These are phyloP conservation scores for Leccinum pallidistipes DNA, from an alignment of 1,284 basidiomycete species.

Conservation along the genomic window DNA sequence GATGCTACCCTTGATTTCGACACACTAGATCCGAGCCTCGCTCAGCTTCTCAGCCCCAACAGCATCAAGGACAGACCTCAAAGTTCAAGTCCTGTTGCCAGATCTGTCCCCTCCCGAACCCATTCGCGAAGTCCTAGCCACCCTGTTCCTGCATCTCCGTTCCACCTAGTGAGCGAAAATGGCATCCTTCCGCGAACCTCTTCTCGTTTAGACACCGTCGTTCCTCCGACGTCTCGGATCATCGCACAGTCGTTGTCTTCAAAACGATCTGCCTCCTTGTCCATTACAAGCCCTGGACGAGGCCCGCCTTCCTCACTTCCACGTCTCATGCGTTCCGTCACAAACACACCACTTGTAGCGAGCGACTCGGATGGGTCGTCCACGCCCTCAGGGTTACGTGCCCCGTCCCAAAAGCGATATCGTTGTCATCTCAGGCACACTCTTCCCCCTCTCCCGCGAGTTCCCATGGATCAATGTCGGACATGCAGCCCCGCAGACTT, in stretches of 20 bases:
- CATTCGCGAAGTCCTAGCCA: constrained; percentile 25
- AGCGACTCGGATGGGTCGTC: constrained; percentile 15
- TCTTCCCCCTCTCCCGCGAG: constrained; percentile 37
- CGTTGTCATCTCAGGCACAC: constrained; percentile 29
- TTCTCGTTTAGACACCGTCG: constrained; percentile 12
- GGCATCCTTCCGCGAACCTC: constrained; percentile 8
- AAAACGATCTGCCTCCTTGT: constrained; percentile 27
- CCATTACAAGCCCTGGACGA: constrained; percentile 12
- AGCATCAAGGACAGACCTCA: constrained; percentile 25
- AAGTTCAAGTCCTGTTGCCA: constrained; percentile 5
- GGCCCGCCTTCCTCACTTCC: constrained; percentile 33
- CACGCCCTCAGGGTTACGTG: constrained; percentile 14
- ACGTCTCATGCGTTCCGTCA: constrained; percentile 40
- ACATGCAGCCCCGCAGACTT: constrained; percentile 16
- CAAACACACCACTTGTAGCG: constrained; percentile 24
- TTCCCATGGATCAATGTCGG: constrained; percentile 22
- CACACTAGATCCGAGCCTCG: constrained; percentile 59
- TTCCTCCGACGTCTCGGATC: constrained; percentile 13
- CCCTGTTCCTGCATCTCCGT: constrained; percentile 10
- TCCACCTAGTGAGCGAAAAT: constrained; percentile 2
- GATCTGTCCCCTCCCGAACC: constrained; percentile 20
- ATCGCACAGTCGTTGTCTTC: constrained; percentile 28
- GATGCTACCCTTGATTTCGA: constrained; percentile 52
- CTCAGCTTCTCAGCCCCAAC: constrained; percentile 60
- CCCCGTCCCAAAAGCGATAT: constrained; percentile 24